Evolutionary conservation across 1,284 basidiomycete species (phyloP), one percentile per base, ranked within the genome.

Genomic region (Leccinum subfulvum): DNA sequence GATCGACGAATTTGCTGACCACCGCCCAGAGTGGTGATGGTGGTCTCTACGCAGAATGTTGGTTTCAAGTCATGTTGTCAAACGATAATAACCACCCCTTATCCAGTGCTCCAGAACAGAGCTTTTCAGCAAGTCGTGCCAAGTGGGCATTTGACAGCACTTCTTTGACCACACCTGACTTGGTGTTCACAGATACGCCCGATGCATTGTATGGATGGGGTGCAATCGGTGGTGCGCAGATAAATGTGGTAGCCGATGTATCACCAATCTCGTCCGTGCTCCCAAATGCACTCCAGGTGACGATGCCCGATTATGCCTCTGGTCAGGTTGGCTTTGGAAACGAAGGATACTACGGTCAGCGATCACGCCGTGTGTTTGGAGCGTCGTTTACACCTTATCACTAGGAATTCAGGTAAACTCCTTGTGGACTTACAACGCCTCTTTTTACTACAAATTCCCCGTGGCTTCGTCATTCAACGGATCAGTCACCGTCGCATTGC

Each of bases 381-480:
- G 11, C 8, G 13, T 54, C 26, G 11, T 54, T 60, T 5, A 61
- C 21, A 33, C 30, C n/a, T 6, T 26, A 30, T 55, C 56, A 47
- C 13, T 63, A 89, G 88, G 89, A 16, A 88, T 91, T 72, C 85
- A 84, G 53, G 80, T 91, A 30, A 76, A 84, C 53, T 71, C 81
- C 0, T 73, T 78, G 1, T 84, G 82, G 75, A 83, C 79, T 1
- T 91, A 91, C 73, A 83, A 79, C 11, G 86, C 84, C 0, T 89
- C 87, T 0, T 84, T 91, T 68, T 88, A 80, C 71, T 87, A 84
- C 70, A 83, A 81, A 60, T 85, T 88, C 74, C 82, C 86, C 0
- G 66, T 71, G 2, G 66, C 79, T 5, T 82, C 84, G 1, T 73
- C 74, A 9, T 84, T 84, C 70, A 67, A 74, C 3, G 83, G 82